Evolutionary conservation across 108 stramenopile species (phyloP).

Genomic region (Conticribra weissflogii): DNA sequence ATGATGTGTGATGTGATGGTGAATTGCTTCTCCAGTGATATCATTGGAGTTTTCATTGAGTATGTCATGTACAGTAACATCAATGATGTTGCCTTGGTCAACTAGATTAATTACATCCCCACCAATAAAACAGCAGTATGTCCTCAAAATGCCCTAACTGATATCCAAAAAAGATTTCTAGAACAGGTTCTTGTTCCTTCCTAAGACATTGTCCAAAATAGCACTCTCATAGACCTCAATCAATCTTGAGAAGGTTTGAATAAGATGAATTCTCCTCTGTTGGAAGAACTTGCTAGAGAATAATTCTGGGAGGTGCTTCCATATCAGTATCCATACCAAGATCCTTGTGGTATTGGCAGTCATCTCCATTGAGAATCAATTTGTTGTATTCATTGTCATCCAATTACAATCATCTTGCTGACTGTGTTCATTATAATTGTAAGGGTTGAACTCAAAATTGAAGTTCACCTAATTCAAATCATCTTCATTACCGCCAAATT

Average conservation of each 20-base stretch:
- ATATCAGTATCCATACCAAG: conserved; percentile 4
- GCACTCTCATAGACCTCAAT: conserved; percentile 41
- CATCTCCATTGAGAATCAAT: too few relatives aligned
- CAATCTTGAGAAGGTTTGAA: conserved; percentile 62
- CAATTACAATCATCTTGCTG: conserved; percentile 25
- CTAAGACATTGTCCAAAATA: conserved; percentile 37
- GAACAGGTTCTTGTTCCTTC: conserved; percentile 34
- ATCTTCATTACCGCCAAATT: conserved; percentile 1
- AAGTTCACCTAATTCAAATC: neutral
- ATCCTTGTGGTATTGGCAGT: conserved; percentile 1
- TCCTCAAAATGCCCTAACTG: conserved; percentile 11
- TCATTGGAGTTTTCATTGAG: conserved; percentile 26
- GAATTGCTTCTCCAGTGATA: conserved; percentile 47
- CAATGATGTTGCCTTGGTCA: neutral
- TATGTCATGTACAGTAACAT: neutral
- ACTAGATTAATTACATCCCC: neutral
- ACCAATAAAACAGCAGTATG: neutral
- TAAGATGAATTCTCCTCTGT: conserved; percentile 49
- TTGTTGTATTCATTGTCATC: conserved; percentile 18
- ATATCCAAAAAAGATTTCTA: conserved; percentile 40
- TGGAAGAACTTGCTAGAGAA: conserved; percentile 41
- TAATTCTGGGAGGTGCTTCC: conserved; percentile 54
- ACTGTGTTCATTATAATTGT: too few relatives aligned
- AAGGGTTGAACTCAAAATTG: neutral
- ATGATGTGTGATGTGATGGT: conserved; percentile 7